These are phyloP conservation scores for Artemisia tridentata DNA, from an alignment of 129 eudicot genomes.

Conservation along the genomic window DNA sequence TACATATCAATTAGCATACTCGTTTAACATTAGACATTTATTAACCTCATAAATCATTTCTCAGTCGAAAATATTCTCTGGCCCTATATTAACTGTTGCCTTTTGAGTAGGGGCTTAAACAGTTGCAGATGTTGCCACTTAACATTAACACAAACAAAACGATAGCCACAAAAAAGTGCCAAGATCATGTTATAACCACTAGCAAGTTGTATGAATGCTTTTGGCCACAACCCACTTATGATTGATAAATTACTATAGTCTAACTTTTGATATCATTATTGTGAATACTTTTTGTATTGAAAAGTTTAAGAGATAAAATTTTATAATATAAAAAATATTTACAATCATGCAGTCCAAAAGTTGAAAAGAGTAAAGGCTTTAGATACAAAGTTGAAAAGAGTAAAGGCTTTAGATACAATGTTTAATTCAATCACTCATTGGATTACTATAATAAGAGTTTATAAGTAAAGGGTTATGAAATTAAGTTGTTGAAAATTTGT, in stretches of 20 bases:
- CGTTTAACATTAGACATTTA: neutral
- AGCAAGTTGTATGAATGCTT: constrained; percentile 10
- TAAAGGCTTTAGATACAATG: neutral
- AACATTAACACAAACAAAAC: constrained; percentile 33
- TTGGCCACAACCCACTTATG: constrained; percentile 31
- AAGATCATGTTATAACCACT: constrained; percentile 28
- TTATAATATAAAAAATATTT: constrained; percentile 8
- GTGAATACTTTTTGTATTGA: constrained; percentile 16
- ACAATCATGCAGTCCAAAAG: constrained; percentile 17
- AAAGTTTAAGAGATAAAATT: constrained; percentile 15
- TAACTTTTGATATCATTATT: constrained; percentile 29
- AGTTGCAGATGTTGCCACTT: constrained; percentile 13
- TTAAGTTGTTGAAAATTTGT: too few relatives aligned
- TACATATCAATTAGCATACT: too few relatives aligned
- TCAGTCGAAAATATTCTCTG: neutral
- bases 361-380: neutral
- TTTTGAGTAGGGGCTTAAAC: neutral
- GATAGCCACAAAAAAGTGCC: constrained; percentile 18
- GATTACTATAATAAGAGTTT: too few relatives aligned
- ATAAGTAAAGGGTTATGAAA: too few relatives aligned
- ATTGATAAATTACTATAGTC: constrained; percentile 27
- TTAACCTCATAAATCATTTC: neutral
- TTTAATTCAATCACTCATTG: neutral
- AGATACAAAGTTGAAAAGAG: neutral
- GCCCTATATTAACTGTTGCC: neutral